These are phyloP conservation scores for Yarrowia sp. DNA, from an alignment of 805 yeast genomes.

Conservation along the genomic window DNA sequence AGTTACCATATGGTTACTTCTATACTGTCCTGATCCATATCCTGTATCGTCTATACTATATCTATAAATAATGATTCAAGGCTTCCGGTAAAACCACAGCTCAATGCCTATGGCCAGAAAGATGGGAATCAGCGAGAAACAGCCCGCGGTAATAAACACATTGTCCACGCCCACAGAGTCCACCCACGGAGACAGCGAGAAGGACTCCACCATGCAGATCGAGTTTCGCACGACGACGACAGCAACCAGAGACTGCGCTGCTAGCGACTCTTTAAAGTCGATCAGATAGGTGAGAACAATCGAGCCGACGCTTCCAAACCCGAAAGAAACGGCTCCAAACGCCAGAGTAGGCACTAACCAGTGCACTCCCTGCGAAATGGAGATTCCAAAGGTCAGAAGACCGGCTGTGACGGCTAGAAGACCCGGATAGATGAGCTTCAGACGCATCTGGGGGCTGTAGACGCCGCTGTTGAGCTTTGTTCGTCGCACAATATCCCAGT, in stretches of 20 bases:
- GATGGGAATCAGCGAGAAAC: not conserved
- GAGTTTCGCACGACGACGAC: conserved; percentile 56
- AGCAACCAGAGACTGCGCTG: conserved; percentile 54
- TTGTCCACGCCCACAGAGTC: not conserved
- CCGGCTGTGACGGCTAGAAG: conserved; percentile 28
- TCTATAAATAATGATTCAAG: not conserved
- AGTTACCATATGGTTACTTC: too few species aligned
- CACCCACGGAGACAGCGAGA: conserved; percentile 1
- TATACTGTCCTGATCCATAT: too few species aligned
- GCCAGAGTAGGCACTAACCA: conserved; percentile 31
- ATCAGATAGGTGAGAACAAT: conserved; percentile 54
- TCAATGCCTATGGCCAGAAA: not conserved
- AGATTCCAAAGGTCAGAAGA: conserved; percentile 29
- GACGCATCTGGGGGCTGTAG: conserved; percentile 29
- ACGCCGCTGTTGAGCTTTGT: conserved; percentile 28
- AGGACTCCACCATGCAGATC: conserved; percentile 36
- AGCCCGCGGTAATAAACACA: not conserved
- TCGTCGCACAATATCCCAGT: conserved; percentile 27
- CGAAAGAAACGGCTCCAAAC: conserved; percentile 28
- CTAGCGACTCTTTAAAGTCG: conserved; percentile 55
- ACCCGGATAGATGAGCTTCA: conserved; percentile 26
- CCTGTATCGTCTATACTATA: too few species aligned
- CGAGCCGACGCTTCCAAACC: conserved; percentile 49
- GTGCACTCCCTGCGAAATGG: conserved; percentile 22
- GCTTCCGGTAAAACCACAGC: not conserved